A percentile compares a stretch with the other conserved stretches of the same genome.
Evolutionary conservation across 164 flowering plant species (phyloP).

Genomic region (Chloranthus sessilifolius): DNA sequence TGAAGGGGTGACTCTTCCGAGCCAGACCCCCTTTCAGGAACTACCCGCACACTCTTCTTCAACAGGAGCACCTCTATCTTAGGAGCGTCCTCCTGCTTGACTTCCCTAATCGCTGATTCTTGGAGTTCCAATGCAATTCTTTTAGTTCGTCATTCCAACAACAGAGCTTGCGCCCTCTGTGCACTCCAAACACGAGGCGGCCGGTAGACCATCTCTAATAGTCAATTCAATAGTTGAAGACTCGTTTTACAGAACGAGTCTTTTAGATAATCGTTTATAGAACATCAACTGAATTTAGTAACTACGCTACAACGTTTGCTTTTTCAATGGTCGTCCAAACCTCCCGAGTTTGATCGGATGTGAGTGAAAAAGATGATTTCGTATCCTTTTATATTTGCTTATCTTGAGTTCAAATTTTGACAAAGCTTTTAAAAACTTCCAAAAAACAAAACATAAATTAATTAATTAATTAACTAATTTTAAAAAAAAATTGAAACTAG

Average conservation of each 20-base stretch:
- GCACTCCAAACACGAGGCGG: slow-evolving; percentile 1
- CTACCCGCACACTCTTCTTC: too few species aligned
- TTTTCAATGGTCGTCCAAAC: neutral
- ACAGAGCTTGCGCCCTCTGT: neutral
- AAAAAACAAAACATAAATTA: too few species aligned
- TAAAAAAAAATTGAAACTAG: too few species aligned
- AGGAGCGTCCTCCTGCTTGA: neutral
- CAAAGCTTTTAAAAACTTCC: too few species aligned
- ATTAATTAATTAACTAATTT: too few species aligned
- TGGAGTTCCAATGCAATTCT: neutral
- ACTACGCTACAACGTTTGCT: neutral
- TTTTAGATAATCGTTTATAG: neutral
- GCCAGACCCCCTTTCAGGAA: neutral
- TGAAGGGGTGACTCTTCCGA: neutral
- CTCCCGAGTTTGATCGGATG: too few species aligned
- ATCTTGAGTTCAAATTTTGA: too few species aligned
- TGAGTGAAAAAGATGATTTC: too few species aligned
- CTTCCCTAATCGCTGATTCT: neutral
- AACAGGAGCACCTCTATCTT: too few species aligned
- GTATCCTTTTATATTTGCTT: too few species aligned
- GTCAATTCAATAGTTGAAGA: too few species aligned
- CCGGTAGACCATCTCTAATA: too few species aligned
- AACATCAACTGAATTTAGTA: neutral
- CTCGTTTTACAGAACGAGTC: neutral
- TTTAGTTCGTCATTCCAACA: neutral